Base-by-base conservation (phyloP, 768 basidiomycete species). In the Serendipita sp. region DNA sequence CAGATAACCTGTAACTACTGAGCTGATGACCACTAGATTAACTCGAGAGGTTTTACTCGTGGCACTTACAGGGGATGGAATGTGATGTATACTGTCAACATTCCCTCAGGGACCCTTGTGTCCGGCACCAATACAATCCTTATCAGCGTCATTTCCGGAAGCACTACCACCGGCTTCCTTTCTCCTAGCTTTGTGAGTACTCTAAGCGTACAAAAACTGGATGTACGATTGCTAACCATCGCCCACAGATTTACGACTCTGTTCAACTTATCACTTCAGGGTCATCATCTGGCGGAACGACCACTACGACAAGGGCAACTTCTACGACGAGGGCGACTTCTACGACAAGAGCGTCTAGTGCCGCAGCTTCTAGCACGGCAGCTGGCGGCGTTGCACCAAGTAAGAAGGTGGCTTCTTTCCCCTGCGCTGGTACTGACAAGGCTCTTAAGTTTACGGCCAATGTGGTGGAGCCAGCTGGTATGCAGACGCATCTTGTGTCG, bases 131-230 rank as follows among this genome's bases (percentile, higher is more conserved):
- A 78, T 66, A 76, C 74, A 24, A 76, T 79, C 62, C 65, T 67
- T 9, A 78, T 79, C 67, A 75, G 73, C 60, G 71, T 72, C 53
- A 74, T 75, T 60, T 78, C 77, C 62, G 78, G 78, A 26, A 76
- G 74, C 67, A 73, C 75, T 43, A 77, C 77, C 5, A 73, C 75
- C 64, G 67, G 5, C 3, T 79, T 75, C 72, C 70, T 79, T 61
- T 77, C 75, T 64, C 76, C 77, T 16, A 78, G 78, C 69, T 74
- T 77, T 60, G 76, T 78, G 38, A 76, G 74, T 63, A 66, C 67
- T 63, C 67, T 66, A 1, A 63, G 68, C n/a, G n/a, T n/a, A n/a
- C n/a, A n/a, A n/a, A n/a, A n/a, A n/a, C 24, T 66, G 66, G 50
- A 41, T 69, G 44, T 69, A 66, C 63, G 69, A 45, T 48, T 17